phyloP scores from a whole-genome alignment of 441 rosid genomes.

The Eugenia klotzschiana region DNA sequence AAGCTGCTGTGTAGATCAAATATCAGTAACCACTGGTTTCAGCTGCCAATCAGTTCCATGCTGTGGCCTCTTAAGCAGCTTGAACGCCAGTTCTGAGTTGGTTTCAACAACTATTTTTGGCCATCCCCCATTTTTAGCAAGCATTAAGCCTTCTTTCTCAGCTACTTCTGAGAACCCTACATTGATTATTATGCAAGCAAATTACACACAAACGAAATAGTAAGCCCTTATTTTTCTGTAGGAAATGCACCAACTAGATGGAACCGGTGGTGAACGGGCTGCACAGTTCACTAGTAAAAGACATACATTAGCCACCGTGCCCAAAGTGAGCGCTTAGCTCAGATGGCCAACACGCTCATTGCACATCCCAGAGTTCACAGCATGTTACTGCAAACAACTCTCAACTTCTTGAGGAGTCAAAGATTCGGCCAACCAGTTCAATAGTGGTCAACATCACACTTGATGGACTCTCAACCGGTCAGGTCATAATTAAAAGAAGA shows the following conservation, averaged over 20 bases:
- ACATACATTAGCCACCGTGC: background rate
- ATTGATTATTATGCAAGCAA: background rate
- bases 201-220: background rate
- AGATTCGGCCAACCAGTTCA: background rate
- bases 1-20: background rate
- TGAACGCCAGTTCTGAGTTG: background rate
- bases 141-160: background rate
- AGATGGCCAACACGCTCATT: background rate
- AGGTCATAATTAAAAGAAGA: background rate
- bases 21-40: background rate
- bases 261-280: background rate
- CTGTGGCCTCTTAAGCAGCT: background rate
- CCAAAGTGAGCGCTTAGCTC: background rate
- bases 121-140: background rate
- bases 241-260: background rate
- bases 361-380: background rate
- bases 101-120: background rate
- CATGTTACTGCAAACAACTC: background rate
- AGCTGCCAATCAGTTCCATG: background rate
- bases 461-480: background rate
- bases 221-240: background rate
- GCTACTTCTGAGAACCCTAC: background rate
- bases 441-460: background rate
- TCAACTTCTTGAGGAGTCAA: background rate
- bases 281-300: background rate